phyloP scores from a whole-genome alignment of 306 rosid genomes.

The Delonix regia region DNA sequence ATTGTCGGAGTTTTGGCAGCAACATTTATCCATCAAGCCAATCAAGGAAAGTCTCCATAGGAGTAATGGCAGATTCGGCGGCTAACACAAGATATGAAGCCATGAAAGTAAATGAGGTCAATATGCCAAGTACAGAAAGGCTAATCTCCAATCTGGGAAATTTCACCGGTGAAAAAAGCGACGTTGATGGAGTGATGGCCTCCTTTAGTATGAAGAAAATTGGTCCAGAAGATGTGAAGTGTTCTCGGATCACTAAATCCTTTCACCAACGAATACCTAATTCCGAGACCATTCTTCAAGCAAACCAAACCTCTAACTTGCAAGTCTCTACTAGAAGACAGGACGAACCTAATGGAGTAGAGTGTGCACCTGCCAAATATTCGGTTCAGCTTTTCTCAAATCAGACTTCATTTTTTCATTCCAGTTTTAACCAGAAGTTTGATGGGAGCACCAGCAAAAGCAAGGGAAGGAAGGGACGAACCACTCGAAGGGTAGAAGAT shows the following conservation, averaged over 20 bases:
- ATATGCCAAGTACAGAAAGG: constrained; percentile 50
- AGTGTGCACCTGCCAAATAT: constrained; percentile 42
- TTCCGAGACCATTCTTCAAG: constrained; percentile 49
- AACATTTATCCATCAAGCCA: constrained; percentile 66
- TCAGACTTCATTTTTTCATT: constrained; percentile 45
- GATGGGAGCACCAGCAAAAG: constrained; percentile 47
- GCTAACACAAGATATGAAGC: constrained; percentile 47
- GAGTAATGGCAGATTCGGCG: constrained; percentile 69
- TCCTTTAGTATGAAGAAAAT: constrained; percentile 42
- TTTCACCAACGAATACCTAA: constrained; percentile 43
- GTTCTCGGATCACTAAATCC: constrained; percentile 59
- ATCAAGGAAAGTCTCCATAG: constrained; percentile 88
- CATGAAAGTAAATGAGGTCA: constrained; percentile 44
- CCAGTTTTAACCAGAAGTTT: constrained; percentile 50
- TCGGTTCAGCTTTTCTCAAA: constrained; percentile 46
- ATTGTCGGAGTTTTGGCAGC: constrained; percentile 70
- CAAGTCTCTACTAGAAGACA: constrained; percentile 48
- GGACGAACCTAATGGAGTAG: constrained; percentile 46
- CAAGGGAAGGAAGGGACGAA: constrained; percentile 53
- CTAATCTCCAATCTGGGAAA: constrained; percentile 43
- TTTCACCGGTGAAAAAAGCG: constrained; percentile 40
- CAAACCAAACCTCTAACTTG: constrained; percentile 46
- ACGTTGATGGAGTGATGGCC: constrained; percentile 45
- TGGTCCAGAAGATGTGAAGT: constrained; percentile 45
- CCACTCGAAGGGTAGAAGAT: constrained; percentile 45